A percentile compares a stretch with the other conserved stretches of the same genome.
phyloP scores from a whole-genome alignment of 805 yeast genomes.

The Metschnikowia kofuensis region DNA sequence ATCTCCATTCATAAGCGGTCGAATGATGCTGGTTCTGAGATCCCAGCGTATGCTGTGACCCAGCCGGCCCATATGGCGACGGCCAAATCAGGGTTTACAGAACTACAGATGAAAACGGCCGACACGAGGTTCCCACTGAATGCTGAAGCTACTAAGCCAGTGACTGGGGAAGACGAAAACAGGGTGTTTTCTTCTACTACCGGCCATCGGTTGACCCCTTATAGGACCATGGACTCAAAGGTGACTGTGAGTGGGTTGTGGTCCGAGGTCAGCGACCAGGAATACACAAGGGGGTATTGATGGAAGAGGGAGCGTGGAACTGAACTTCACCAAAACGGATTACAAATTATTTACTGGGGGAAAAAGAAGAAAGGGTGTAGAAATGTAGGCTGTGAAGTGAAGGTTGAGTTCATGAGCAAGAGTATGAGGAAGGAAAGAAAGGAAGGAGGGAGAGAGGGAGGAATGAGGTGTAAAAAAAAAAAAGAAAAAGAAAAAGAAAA shows the following conservation, averaged over 20 bases:
- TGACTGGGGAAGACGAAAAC: neutral
- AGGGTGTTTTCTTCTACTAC: neutral
- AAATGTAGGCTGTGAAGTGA: no score
- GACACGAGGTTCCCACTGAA: slow-evolving; percentile 6
- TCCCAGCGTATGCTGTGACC: slow-evolving; percentile 5
- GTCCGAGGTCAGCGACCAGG: slow-evolving; percentile 10
- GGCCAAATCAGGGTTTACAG: slow-evolving; percentile 7
- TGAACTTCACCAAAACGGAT: no score
- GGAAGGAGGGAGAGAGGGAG: no score
- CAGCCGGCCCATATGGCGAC: slow-evolving; percentile 5
- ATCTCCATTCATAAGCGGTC: slow-evolving; percentile 6
- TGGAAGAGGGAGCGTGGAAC: no score
- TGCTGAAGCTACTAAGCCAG: neutral
- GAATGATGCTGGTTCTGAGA: neutral
- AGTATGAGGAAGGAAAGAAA: no score
- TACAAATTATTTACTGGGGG: no score
- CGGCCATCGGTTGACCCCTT: slow-evolving; percentile 4
- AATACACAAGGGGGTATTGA: neutral
- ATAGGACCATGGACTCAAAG: slow-evolving; percentile 5
- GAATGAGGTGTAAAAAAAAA: no score
- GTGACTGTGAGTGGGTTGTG: slow-evolving; percentile 9
- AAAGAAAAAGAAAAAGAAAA: no score
- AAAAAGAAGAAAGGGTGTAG: no score
- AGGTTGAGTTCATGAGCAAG: no score
- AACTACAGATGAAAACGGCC: slow-evolving; percentile 10